phyloP scores from a whole-genome alignment of 345 rosid genomes.

The Acer campestre region DNA sequence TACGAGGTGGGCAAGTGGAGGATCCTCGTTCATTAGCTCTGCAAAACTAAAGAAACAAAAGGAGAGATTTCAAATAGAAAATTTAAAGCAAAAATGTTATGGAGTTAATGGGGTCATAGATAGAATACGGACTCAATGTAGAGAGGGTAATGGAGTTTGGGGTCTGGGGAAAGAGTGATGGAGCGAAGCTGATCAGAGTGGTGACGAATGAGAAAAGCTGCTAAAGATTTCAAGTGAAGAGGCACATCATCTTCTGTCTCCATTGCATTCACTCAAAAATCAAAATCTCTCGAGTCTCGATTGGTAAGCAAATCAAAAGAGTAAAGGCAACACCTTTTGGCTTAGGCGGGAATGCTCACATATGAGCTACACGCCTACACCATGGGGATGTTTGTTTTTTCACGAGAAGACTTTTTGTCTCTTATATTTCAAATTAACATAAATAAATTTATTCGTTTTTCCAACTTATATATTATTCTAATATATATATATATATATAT shows the following conservation, averaged over 20 bases:
- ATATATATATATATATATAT: too few relatives aligned
- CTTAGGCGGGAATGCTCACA: conserved; percentile 13
- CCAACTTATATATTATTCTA: too few relatives aligned
- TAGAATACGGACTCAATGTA: conserved; percentile 49
- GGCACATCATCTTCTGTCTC: conserved; percentile 30
- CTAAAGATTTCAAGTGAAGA: conserved; percentile 42
- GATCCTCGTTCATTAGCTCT: conserved; percentile 71
- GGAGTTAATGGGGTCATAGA: neutral
- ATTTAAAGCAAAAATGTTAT: neutral
- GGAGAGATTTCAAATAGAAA: neutral
- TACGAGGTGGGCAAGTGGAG: conserved; percentile 57
- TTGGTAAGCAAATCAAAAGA: neutral
- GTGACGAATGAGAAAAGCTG: conserved; percentile 58
- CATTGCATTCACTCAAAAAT: neutral
- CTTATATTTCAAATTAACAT: too few relatives aligned
- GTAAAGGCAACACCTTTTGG: neutral
- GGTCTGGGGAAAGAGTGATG: conserved; percentile 65
- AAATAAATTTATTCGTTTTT: too few relatives aligned
- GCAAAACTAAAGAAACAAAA: conserved; percentile 50
- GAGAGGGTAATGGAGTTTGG: conserved; percentile 84
- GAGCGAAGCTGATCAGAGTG: conserved; percentile 66
- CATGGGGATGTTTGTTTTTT: too few relatives aligned
- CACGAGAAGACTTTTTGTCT: too few relatives aligned
- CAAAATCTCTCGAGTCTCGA: neutral
- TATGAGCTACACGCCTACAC: too few relatives aligned